These are phyloP conservation scores for Testicularia cyperi DNA, from an alignment of 1,284 basidiomycete genomes.

Conservation along the genomic window DNA sequence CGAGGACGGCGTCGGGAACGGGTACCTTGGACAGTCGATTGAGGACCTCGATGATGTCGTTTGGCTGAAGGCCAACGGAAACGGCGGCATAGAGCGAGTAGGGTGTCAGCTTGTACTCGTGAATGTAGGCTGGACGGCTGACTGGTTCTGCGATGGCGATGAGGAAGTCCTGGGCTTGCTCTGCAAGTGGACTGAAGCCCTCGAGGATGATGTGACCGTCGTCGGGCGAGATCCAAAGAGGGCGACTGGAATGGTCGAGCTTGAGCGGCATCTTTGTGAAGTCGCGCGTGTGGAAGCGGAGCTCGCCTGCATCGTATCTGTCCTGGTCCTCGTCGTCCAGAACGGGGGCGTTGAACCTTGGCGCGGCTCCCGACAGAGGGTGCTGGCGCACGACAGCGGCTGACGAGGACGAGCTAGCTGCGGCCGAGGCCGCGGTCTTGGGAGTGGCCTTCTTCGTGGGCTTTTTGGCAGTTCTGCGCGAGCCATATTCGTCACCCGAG, in stretches of 20 bases:
- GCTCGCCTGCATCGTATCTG: slow-evolving; percentile 26
- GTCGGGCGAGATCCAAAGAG: slow-evolving; percentile 59
- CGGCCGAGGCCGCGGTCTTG: neutral
- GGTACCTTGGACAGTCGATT: slow-evolving; percentile 60
- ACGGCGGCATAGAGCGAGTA: slow-evolving; percentile 98
- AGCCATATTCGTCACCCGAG: slow-evolving; percentile 28
- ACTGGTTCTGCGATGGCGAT: slow-evolving; percentile 98
- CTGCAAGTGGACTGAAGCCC: slow-evolving; percentile 74
- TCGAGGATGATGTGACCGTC: slow-evolving; percentile 59
- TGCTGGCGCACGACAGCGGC: slow-evolving; percentile 22
- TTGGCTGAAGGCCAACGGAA: slow-evolving; percentile 93
- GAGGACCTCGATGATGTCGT: slow-evolving; percentile 92
- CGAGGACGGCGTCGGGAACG: slow-evolving; percentile 50
- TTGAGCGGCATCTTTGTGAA: slow-evolving; percentile 57
- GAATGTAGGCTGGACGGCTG: slow-evolving; percentile 94
- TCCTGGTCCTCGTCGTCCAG: slow-evolving; percentile 35
- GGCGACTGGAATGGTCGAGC: slow-evolving; percentile 52
- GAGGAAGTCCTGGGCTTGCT: slow-evolving; percentile 97
- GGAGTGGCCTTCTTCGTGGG: slow-evolving; percentile 6
- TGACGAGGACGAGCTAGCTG: neutral
- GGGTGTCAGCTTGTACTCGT: slow-evolving; percentile 98
- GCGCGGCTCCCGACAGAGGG: slow-evolving; percentile 33
- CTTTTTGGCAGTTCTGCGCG: slow-evolving; percentile 4
- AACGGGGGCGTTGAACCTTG: slow-evolving; percentile 24
- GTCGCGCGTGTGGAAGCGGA: slow-evolving; percentile 73